Base-by-base conservation (phyloP, 352 stramenopile genomes). In the Aphanomyces astaci region DNA sequence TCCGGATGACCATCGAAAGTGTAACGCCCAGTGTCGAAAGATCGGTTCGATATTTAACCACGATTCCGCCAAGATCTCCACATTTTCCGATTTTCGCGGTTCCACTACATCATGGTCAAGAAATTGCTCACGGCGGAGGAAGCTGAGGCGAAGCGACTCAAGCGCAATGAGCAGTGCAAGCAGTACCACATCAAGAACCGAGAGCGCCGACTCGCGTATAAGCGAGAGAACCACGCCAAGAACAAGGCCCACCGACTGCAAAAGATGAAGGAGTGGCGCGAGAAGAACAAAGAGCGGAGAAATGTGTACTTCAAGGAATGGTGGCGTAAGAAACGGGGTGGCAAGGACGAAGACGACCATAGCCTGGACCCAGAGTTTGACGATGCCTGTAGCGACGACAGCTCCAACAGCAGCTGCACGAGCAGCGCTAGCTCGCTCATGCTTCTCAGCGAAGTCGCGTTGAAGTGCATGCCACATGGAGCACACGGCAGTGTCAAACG, bases 111-210 rank as follows among this genome's bases (percentile, higher is more conserved):
- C 22, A 68, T 68, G 62, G 28, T 45, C 43, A 68, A 68, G 62
- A 68, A 68, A 45, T 13, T 68, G 27, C 25, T 68, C 30, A 68
- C 62, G 4, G 39, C 62, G 3, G 62, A 68, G 32, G 62, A 68
- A 49, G 32, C 32, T 10, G 62, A 68, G n/a, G 62, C 62, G n/a
- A 51, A 52, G 4, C 62, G 62, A n/a, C 36, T 68, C 15, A 51
- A 52, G 19, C 62, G 62, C 62, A 68, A 68, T 13, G 62, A 68
- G 51, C 62, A 68, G 24, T 68, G 62, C 51, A 68, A 68, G 33
- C 62, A 68, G 24, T 68, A 68, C 32, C 62, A 68, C 51, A 68
- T 68, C 45, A 68, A 68, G 62, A 68, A 68, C 33, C 62, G 62
- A 22, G 62, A 68, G 51, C 43, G 62, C 28, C 62, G 62, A 19